Evolutionary conservation across 2,329 filamentous ascomycete genomes (phyloP).

Genomic region (Metarhizium sp.): DNA sequence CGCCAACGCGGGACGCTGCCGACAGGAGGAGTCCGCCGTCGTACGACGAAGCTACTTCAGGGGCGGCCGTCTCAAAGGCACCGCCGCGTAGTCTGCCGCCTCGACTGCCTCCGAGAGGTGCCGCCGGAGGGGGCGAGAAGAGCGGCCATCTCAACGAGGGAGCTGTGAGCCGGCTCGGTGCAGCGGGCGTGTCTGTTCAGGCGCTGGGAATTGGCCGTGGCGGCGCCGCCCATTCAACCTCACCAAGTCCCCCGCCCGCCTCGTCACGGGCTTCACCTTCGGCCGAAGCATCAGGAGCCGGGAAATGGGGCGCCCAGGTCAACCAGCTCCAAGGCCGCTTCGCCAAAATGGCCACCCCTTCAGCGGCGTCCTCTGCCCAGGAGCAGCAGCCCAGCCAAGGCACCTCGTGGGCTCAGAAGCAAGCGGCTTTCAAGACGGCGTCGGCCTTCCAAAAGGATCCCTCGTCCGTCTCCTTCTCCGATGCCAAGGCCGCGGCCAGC

Average conservation of each 20-base stretch:
- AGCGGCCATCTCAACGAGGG: conserved; percentile 35
- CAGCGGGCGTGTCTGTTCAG: conserved; percentile 70
- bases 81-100: conserved; percentile 49
- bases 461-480: conserved; percentile 48
- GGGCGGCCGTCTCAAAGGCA: background rate
- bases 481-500: conserved; percentile 47
- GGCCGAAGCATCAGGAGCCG: conserved; percentile 2
- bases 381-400: conserved; percentile 30
- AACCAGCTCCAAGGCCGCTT: conserved; percentile 63
- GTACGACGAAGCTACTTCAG: conserved; percentile 15
- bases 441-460: conserved; percentile 51
- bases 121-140: conserved; percentile 13
- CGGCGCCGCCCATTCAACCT: conserved; percentile 18
- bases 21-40: conserved; percentile 22
- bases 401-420: conserved; percentile 56
- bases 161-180: conserved; percentile 56
- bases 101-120: conserved; percentile 18
- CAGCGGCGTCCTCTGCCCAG: conserved; percentile 12
- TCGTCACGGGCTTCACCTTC: conserved; percentile 12
- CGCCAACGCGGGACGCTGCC: conserved; percentile 24
- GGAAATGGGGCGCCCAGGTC: conserved; percentile 33
- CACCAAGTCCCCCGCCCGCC: conserved; percentile 18
- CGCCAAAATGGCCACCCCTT: conserved; percentile 36
- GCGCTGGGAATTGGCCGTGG: conserved; percentile 59
- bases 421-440: conserved; percentile 53